Conservation (phyloP, 1,284 basidiomycete species). For the Sutorius eximius region DNA sequence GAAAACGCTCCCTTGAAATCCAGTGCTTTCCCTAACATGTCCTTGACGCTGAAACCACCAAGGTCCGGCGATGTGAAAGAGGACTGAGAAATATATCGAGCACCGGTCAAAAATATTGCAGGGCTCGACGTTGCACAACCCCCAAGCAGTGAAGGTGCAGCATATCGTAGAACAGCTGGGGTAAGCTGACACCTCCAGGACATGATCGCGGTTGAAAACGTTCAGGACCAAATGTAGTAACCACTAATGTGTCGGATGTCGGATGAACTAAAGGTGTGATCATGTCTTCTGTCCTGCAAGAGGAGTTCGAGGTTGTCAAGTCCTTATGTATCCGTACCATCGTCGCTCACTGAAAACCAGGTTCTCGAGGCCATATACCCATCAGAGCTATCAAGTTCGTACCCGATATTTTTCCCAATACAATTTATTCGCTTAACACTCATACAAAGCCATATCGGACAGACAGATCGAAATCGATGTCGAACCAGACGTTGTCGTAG, state of each 20-base stretch:
- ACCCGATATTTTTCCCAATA: slow-evolving; percentile 24
- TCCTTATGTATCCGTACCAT: slow-evolving; percentile 5
- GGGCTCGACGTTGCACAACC: not conserved
- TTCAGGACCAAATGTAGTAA: slow-evolving; percentile 21
- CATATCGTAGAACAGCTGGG: slow-evolving; percentile 16
- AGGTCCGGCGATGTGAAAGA: not conserved
- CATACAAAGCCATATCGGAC: slow-evolving; percentile 78
- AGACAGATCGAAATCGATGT: slow-evolving; percentile 82
- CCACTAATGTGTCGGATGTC: slow-evolving; percentile 23
- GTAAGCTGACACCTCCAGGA: slow-evolving; percentile 23
- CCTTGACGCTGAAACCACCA: slow-evolving; percentile 11
- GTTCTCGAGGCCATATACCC: slow-evolving; percentile 96
- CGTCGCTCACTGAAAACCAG: slow-evolving; percentile 41
- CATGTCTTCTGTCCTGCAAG: slow-evolving; percentile 67
- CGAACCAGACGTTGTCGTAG: slow-evolving; percentile 79
- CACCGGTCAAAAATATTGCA: slow-evolving; percentile 1
- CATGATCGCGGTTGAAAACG: slow-evolving; percentile 22
- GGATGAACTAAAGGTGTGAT: slow-evolving; percentile 16
- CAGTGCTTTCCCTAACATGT: slow-evolving; percentile 20
- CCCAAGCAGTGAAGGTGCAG: not conserved
- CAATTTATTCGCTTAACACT: slow-evolving; percentile 46
- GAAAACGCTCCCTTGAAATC: slow-evolving; percentile 13
- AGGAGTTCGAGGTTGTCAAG: slow-evolving; percentile 82
- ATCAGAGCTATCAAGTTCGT: slow-evolving; percentile 89
- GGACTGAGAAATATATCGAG: slow-evolving; percentile 12